Evolutionary conservation across 2,329 filamentous ascomycete genomes (phyloP).

Genomic region (Fonsecaea nubica): DNA sequence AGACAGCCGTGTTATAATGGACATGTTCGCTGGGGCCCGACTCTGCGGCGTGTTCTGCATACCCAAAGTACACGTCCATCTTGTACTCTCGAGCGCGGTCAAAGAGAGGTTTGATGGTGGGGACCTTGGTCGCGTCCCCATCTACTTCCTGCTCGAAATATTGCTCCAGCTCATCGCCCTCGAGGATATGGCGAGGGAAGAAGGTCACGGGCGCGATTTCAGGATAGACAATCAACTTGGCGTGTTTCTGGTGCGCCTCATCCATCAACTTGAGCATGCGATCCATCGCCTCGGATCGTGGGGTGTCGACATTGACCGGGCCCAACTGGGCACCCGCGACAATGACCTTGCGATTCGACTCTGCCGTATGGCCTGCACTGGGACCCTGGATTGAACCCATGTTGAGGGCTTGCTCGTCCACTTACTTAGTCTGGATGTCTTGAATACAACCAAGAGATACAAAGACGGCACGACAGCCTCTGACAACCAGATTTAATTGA

Average conservation of each 20-base stretch:
- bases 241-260: slow-evolving; percentile 53
- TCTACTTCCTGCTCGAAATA: slow-evolving; percentile 56
- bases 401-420: not conserved
- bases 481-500: too few species aligned
- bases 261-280: slow-evolving; percentile 60
- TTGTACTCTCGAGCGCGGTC: slow-evolving; percentile 54
- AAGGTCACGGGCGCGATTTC: slow-evolving; percentile 64
- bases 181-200: slow-evolving; percentile 60
- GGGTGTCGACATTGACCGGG: slow-evolving; percentile 52
- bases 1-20: slow-evolving; percentile 60
- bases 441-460: not conserved
- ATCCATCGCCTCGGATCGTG: slow-evolving; percentile 52
- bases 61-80: slow-evolving; percentile 62
- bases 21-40: slow-evolving; percentile 45
- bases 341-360: slow-evolving; percentile 47
- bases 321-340: slow-evolving; percentile 65
- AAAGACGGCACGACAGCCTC: not conserved
- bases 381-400: slow-evolving; percentile 28
- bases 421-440: not conserved
- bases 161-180: slow-evolving; percentile 52
- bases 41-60: slow-evolving; percentile 55
- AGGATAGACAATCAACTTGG: slow-evolving; percentile 61
- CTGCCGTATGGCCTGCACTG: slow-evolving; percentile 20
- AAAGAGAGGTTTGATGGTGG: slow-evolving; percentile 58
- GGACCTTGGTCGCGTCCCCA: slow-evolving; percentile 50